Percentiles rank a stretch among this genome's conserved stretches.
These are phyloP conservation scores for Hygrophila difformis DNA, from an alignment of 257 asterid species.

Conservation along the genomic window DNA sequence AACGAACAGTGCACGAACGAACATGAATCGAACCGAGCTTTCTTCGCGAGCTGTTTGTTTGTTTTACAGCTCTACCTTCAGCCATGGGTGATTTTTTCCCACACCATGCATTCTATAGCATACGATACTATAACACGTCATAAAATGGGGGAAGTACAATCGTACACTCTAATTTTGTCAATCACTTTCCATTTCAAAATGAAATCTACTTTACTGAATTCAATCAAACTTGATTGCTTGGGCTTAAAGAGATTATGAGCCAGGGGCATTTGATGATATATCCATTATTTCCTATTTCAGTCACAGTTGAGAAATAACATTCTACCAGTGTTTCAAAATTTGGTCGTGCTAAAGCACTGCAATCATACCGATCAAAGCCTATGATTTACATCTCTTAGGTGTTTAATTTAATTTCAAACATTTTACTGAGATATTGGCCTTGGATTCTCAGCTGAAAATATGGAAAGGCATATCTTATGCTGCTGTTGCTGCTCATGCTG, in stretches of 20 bases:
- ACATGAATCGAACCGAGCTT: too few relatives aligned
- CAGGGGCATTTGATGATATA: background rate
- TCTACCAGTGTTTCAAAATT: background rate
- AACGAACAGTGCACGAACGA: too few relatives aligned
- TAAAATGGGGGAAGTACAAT: background rate
- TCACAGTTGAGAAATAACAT: background rate
- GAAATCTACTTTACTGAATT: constrained; percentile 2
- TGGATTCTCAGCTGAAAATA: constrained; percentile 66
- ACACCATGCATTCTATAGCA: too few relatives aligned
- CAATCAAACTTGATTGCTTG: constrained; percentile 5
- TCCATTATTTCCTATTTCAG: background rate
- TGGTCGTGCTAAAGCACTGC: constrained; percentile 5
- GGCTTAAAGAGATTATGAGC: constrained; percentile 5
- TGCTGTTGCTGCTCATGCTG: constrained; percentile 95
- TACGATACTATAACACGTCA: background rate
- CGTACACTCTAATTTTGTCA: background rate
- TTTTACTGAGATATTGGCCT: constrained; percentile 20
- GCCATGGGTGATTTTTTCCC: too few relatives aligned
- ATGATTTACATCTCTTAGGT: background rate
- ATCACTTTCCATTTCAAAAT: background rate
- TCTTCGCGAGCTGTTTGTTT: too few relatives aligned
- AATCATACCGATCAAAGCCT: constrained; percentile 1
- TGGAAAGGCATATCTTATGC: constrained; percentile 99
- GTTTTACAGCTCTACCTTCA: too few relatives aligned
- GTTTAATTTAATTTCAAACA: constrained; percentile 4